Base-by-base conservation (phyloP, 805 yeast genomes). In the Ogataea trehalophila region DNA sequence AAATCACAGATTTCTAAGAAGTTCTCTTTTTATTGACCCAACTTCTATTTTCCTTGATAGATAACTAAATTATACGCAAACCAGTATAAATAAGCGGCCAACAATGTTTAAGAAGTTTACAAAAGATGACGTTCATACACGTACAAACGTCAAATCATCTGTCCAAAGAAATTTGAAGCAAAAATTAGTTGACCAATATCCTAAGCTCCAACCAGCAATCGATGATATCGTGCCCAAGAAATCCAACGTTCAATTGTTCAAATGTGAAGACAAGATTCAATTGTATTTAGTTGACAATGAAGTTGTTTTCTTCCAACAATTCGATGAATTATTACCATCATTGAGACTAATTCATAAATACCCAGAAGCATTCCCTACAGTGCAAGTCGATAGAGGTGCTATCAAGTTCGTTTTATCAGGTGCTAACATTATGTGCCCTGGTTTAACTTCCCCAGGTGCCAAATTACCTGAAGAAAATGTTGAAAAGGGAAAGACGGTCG, bases 341-440 rank as follows among this genome's bases (percentile, higher is more conserved):
- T 72, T 92, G 54, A 79, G 74, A 56, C 65, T 85, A 16, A 88
- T 89, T 31, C 96, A 89, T 68, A 81, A 81, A 65, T 87, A 84
- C 62, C 96, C 97, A 5, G 74, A 77, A 9, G 79, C 83, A 35
- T 91, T 91, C 70, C 97, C 97, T 20, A 70, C 78, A 34, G 95
- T 91, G 39, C 87, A 83, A 62, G 97, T 92, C 13, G 98, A 91
- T 61, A 77, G 97, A 63, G 98, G 98, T 48, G 98, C 98, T 44
- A 91, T 91, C 65, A 91, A 91, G 67, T 91, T 91, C 61, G 94
- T 91, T 23, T 71, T 91, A n/a, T 85, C 95, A 4, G 98, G 97
- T 47, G 97, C 97, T 29, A 91, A 91, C 61, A 87, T 91, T 60
- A 91, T 91, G 98, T 91, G 97, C 68, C 96, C 96, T 3, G 97